Base-by-base conservation (phyloP, 352 stramenopile genomes). In the Phytophthora sp. region DNA sequence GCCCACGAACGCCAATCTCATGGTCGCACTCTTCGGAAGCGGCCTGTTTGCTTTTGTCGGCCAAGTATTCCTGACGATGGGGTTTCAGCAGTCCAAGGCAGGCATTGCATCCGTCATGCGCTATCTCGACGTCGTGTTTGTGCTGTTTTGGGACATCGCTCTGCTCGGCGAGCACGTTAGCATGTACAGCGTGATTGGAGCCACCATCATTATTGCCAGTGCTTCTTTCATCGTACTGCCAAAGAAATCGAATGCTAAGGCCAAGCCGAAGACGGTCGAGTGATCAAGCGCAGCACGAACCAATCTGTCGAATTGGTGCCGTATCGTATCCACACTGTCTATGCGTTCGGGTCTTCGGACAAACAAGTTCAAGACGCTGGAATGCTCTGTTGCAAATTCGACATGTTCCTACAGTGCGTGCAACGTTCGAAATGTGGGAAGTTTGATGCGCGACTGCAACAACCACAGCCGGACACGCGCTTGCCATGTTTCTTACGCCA, bases 81-180 rank as follows among this genome's bases (percentile, higher is more conserved):
- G 85, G 7, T 91, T 93, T 50, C 85, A 93, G 60, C 68, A 87
- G n/a, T 84, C 88, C 24, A 91, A 90, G 44, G 80, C 80, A 1
- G 82, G 82, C 18, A 85, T 90, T 21, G 85, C 85, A 1, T 91
- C 81, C 20, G 79, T 91, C 47, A 90, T 91, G 82, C 82, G 85
- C 31, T 90, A 90, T 63, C 57, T 91, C 16, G 84, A 91, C 52
- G 82, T 93, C 11, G 82, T 91, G 21, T 91, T 77, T 49, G 81
- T 90, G 8, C 81, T 93, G 57, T 62, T 91, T 58, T 90, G 78
- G 77, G 82, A 93, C 57, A 58, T 71, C 3, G 30, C 77, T 11
- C 35, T 90, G 15, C 69, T 91, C 0, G 58, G 70, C 23, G 82
- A 91, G 58, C 36, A 67, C 26, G 84, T 93, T 41, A 89, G 77